Percentiles rank a stretch among this genome's conserved stretches.
Conservation (phyloP, 1,139 yeast species). For the Yamadazyma aaseri region DNA sequence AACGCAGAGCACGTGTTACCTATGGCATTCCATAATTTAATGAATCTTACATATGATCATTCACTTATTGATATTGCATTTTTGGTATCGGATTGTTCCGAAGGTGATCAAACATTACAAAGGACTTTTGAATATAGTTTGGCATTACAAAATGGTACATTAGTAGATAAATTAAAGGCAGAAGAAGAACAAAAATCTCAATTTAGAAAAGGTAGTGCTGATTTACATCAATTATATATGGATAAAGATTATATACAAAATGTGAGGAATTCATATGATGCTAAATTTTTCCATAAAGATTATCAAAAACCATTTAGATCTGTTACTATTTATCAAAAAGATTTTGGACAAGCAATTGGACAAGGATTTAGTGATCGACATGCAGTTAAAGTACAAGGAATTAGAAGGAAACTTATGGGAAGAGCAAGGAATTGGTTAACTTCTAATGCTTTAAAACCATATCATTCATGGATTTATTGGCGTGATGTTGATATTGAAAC, state of each 20-base stretch:
- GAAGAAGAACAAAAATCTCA: constrained; percentile 33
- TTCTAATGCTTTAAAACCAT: constrained; percentile 71
- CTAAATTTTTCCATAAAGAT: constrained; percentile 54
- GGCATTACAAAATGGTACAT: constrained; percentile 69
- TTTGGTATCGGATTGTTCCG: constrained; percentile 80
- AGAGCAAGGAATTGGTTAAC: constrained; percentile 88
- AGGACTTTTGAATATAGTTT: constrained; percentile 63
- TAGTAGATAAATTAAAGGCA: constrained; percentile 47
- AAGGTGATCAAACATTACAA: constrained; percentile 70
- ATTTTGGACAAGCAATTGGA: constrained; percentile 81
- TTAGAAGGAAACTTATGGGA: constrained; percentile 84
- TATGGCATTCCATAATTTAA: constrained; percentile 78
- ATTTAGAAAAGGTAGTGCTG: constrained; percentile 49
- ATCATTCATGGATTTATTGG: constrained; percentile 95
- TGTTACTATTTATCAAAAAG: constrained; percentile 74
- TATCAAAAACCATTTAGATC: constrained; percentile 73
- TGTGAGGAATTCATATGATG: constrained; percentile 58
- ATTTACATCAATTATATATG: constrained; percentile 69
- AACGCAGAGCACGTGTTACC: constrained; percentile 82
- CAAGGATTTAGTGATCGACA: constrained; percentile 91
- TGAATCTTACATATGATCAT: constrained; percentile 86
- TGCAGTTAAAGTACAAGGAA: constrained; percentile 87
- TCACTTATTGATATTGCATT: constrained; percentile 79
- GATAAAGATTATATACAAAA: constrained; percentile 58
- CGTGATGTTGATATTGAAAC: constrained; percentile 88